Base-by-base conservation (phyloP, 768 basidiomycete species). In the Mycena vulgaris region DNA sequence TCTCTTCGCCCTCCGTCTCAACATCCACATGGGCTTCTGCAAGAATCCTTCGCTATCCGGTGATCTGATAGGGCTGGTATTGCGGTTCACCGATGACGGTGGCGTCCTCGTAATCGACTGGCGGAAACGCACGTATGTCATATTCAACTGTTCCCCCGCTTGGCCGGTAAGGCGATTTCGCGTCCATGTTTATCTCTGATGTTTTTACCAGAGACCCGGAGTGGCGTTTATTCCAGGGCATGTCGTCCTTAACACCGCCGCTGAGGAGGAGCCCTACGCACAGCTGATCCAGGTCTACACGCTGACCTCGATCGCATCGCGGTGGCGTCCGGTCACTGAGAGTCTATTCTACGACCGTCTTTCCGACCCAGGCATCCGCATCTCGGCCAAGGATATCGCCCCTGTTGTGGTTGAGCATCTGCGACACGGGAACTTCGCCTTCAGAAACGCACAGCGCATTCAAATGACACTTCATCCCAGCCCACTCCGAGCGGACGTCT, bases 201-300 rank as follows among this genome's bases (percentile, higher is more conserved):
- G 14, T 28, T 6, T 13, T 6, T 5, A 21, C 2, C 49, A 63
- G 61, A 2, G 28, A 7, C 19, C 48, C 1, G 48, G 16, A 21
- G 25, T 63, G 21, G 62, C 37, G 6, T 63, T 63, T n/a, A 6
- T 63, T 1, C 62, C 51, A 2, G 51, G 62, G 17, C 49, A 63
- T 19, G 28, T 63, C 51, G 42, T 63, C 25, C n/a, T 63, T 16
- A 21, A 21, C 51, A 53, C 33, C 17, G 27, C 48, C 31, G 13
- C 48, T 5, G 17, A 14, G 1, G 28, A 45, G 16, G 23, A 21
- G 31, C 61, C 61, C 7, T 7, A 37, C 11, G 48, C 27, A 4
- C 30, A 27, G 6, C 27, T 49, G 7, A 14, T 49, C 33, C 10
- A 35, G 25, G n/a, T n/a, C n/a, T 62, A 62, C 35, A 62, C 45